phyloP scores from a whole-genome alignment of 192 early-diverging fungal genomes.

The Rhizophagus clarus region DNA sequence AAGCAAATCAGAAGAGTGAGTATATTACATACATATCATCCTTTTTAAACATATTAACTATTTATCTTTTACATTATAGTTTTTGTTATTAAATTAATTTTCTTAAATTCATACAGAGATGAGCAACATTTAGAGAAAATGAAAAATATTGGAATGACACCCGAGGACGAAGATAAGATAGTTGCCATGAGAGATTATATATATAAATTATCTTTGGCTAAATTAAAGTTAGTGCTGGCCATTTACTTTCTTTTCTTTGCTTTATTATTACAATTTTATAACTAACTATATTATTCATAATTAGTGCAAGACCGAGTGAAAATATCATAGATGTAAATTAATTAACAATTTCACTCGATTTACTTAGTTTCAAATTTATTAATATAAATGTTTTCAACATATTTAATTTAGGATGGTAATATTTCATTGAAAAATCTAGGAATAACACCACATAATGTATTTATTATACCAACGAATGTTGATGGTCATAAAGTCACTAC shows the following conservation, averaged over 20 bases:
- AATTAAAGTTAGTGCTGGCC: slow-evolving; percentile 33
- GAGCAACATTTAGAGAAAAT: slow-evolving; percentile 55
- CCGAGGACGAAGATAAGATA: slow-evolving; percentile 76
- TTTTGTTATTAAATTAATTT: background rate
- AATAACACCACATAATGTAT: slow-evolving; percentile 69
- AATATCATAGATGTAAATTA: background rate
- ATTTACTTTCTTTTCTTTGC: background rate
- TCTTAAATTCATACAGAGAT: slow-evolving; percentile 43
- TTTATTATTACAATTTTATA: background rate
- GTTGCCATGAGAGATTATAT: slow-evolving; percentile 75
- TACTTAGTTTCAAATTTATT: background rate
- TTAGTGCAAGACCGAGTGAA: slow-evolving; percentile 36
- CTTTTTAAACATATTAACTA: background rate
- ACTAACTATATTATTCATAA: background rate
- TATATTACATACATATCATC: background rate
- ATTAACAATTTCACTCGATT: background rate
- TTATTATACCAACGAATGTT: slow-evolving; percentile 58
- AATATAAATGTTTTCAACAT: background rate
- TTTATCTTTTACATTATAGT: background rate
- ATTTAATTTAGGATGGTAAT: slow-evolving; percentile 39
- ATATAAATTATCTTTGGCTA: slow-evolving; percentile 67
- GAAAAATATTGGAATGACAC: slow-evolving; percentile 69
- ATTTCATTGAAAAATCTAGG: slow-evolving; percentile 61
- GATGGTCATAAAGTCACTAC: background rate
- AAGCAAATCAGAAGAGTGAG: slow-evolving; percentile 53